phyloP scores from a whole-genome alignment of 2,329 filamentous ascomycete species.

The Diaporthe capsici region DNA sequence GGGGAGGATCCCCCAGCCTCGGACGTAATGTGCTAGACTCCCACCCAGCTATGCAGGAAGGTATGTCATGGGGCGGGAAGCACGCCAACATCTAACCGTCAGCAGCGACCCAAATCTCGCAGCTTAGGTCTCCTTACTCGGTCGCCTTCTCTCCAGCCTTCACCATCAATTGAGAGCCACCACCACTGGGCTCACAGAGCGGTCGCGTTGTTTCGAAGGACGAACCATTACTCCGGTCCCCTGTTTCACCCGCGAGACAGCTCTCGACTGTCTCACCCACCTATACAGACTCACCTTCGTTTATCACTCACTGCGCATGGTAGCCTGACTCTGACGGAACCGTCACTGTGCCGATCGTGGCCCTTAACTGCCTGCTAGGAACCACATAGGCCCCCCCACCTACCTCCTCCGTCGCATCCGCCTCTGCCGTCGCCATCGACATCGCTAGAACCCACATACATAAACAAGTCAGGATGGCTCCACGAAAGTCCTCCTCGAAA shows the following conservation, averaged over 20 bases:
- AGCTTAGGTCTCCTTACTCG: conserved; percentile 17
- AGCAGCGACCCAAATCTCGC: conserved; percentile 21
- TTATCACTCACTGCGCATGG: conserved; percentile 18
- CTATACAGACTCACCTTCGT: background rate
- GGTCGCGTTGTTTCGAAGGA: conserved; percentile 31
- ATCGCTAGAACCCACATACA: background rate
- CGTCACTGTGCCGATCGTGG: conserved; percentile 21
- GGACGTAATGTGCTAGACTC: conserved; percentile 12
- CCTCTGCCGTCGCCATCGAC: background rate
- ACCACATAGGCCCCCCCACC: conserved; percentile 18
- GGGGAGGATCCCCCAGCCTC: conserved; percentile 30
- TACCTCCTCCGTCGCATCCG: conserved; percentile 5
- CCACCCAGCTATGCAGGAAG: conserved; percentile 5
- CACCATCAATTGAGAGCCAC: conserved; percentile 10
- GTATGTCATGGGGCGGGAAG: conserved; percentile 29
- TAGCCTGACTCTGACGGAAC: conserved; percentile 9
- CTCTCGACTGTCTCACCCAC: conserved; percentile 19
- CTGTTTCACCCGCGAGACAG: conserved; percentile 25
- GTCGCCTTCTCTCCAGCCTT: background rate
- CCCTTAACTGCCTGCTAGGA: conserved; percentile 34
- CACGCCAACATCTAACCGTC: conserved; percentile 29
- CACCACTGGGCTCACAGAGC: conserved; percentile 2
- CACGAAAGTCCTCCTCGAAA: conserved; percentile 57
- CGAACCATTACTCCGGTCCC: conserved; percentile 9
- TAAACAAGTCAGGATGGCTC: conserved; percentile 53